Base-by-base conservation (phyloP, 169 alveolate genomes). In the Eimeria falciformis region DNA sequence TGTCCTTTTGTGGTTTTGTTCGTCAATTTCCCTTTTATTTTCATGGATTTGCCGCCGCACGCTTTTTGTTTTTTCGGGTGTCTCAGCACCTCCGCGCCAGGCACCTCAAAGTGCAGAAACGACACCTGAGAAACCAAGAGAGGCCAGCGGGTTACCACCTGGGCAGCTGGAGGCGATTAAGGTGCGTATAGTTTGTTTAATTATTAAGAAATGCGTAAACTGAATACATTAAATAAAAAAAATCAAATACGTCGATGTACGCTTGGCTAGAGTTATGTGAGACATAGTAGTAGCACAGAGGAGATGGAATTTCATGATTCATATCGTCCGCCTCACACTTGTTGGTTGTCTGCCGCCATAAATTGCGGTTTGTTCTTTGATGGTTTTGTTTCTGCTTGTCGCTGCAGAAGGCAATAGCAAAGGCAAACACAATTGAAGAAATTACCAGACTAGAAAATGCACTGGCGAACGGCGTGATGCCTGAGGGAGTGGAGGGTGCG, bases 351-450 rank as follows among this genome's bases (percentile, higher is more conserved):
- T 21, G 65, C 65, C n/a, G 65, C n/a, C n/a, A 53, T 21, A 1
- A 0, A 1, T n/a, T 71, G 0, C 7, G 1, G 14, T 55, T 71
- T 71, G 2, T 23, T 40, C 56, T 4, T 4, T 23, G 29, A 7
- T 27, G 1, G 58, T 71, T 71, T 71, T 11, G 12, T 71, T 7
- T 33, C 40, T 33, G 40, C 2, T 33, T 33, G 40, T 33, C 40
- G 40, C 40, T 33, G 40, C 83, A 79, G 89, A 40, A 45, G 55
- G 89, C 89, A 37, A 79, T 79, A 33, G 89, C 89, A 4, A n/a
- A 55, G 75, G 89, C 89, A 21, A 53, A 40, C 21, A 53, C 89
- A 12, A 21, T 79, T 53, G 89, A 79, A 33, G 89, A 79, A 25
- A 79, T 79, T 33, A 21, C 53, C 4, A 47, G 75, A 2, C 27